Base-by-base conservation (phyloP, 1,139 yeast genomes). In the Suhomyces anneliseae region DNA sequence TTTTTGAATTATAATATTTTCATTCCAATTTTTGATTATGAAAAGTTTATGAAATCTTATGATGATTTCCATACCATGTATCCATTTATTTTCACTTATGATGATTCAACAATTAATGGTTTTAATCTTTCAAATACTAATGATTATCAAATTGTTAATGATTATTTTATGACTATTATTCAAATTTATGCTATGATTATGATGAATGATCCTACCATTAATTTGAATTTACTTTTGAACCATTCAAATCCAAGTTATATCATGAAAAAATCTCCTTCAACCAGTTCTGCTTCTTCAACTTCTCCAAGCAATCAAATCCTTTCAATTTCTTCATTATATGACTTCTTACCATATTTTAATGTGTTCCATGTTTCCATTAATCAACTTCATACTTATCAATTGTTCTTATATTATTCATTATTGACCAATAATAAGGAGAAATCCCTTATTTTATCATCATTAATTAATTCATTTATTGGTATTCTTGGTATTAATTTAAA, bases 11-110 rank as follows among this genome's bases (percentile, higher is more conserved):
- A 80, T 58, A 83, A 83, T 60, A 72, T 76, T 19, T 71, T 82
- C 51, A 74, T 83, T 29, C 87, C 87, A 9, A 78, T 83, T n/a
- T 74, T 83, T 51, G 86, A 82, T 57, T 82, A 79, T 54, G 76
- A 74, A 42, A 64, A 71, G 38, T 82, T 83, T 56, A 82, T 81
- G 76, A 78, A 75, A 54, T 72, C 75, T 44, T 83, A 83, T 53
- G 80, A 81, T 47, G 79, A 76, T 4, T 79, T 80, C 57, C 81
- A 78, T 54, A 79, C 81, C 44, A 79, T 78, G 74, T 81, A 78
- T 55, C 81, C 80, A 11, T 76, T 75, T 49, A 74, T 76, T 61
- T 76, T 75, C 56, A 75, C 79, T 1, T 75, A 75, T 49, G 78
- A 74, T 48, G 79, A 76, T 54, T 73, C 79, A 8, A 74, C 79